phyloP scores from a whole-genome alignment of 495 filamentous ascomycete genomes.

The Penicillium dipodomyicola region DNA sequence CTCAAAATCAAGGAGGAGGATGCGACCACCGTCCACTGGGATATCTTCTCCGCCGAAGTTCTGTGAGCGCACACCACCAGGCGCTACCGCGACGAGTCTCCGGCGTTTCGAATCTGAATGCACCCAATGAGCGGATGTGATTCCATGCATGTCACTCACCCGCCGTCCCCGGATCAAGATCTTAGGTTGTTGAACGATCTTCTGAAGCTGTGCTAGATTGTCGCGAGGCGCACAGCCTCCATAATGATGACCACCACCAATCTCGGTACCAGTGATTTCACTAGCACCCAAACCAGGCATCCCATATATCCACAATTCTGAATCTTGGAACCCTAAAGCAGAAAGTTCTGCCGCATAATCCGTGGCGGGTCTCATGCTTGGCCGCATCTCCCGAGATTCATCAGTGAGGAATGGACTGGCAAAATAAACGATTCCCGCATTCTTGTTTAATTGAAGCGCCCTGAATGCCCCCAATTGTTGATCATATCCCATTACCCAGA shows the following conservation, averaged over 20 bases:
- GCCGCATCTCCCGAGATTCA: constrained; percentile 45
- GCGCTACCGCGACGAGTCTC: constrained; percentile 71
- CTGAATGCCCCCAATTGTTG: constrained; percentile 72
- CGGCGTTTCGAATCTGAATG: constrained; percentile 9
- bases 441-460: constrained; percentile 71
- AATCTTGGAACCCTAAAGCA: constrained; percentile 70
- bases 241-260: constrained; percentile 24
- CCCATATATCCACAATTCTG: constrained; percentile 77
- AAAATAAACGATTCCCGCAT: constrained; percentile 78
- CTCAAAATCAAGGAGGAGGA: constrained; percentile 76
- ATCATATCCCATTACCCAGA: constrained; percentile 80
- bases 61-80: constrained; percentile 63
- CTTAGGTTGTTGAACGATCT: constrained; percentile 36
- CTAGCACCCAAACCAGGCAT: constrained; percentile 52
- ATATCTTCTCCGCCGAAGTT: constrained; percentile 70
- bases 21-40: constrained; percentile 76
- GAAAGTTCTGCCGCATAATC: constrained; percentile 69
- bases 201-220: constrained; percentile 34
- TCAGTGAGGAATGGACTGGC: constrained; percentile 58
- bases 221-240: constrained; percentile 19
- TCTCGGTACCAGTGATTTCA: constrained; percentile 7
- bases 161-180: constrained; percentile 38
- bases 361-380: constrained; percentile 66
- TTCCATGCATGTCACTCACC: constrained; percentile 42
- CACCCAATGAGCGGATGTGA: constrained; percentile 45